Evolutionary conservation across 345 rosid genomes (phyloP).

Genomic region (Murraya koenigii): DNA sequence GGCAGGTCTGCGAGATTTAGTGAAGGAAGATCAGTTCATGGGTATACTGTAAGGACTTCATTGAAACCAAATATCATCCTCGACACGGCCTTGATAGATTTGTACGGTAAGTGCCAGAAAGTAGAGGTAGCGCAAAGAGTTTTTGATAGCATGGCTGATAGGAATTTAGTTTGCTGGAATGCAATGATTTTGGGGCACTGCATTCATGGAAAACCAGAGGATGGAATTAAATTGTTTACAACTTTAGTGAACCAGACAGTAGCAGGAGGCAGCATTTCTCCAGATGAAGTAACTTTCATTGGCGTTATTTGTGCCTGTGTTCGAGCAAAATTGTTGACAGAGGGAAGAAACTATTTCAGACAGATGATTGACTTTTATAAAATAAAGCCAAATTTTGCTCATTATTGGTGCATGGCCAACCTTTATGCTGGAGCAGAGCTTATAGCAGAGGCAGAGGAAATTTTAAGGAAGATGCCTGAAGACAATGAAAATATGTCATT

Average conservation of each 20-base stretch:
- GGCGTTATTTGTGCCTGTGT: conserved; percentile 69
- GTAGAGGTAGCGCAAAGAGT: conserved; percentile 49
- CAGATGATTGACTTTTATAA: conserved; percentile 45
- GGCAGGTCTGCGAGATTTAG: conserved; percentile 59
- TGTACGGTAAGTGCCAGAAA: conserved; percentile 62
- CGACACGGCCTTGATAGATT: conserved; percentile 52
- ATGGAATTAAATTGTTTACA: conserved; percentile 49
- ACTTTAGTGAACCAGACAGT: conserved; percentile 28
- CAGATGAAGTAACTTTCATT: conserved; percentile 56
- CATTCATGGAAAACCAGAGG: conserved; percentile 63
- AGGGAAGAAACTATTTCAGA: conserved; percentile 43
- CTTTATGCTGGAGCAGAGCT: conserved; percentile 43
- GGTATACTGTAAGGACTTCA: conserved; percentile 34
- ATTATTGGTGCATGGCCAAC: conserved; percentile 81
- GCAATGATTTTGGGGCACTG: conserved; percentile 79
- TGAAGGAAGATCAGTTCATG: conserved; percentile 78
- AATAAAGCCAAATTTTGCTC: conserved; percentile 70
- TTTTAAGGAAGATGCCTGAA: conserved; percentile 39
- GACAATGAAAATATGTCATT: conserved; percentile 32
- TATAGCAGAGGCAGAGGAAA: conserved; percentile 46
- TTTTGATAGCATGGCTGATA: conserved; percentile 38
- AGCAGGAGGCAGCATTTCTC: conserved; percentile 21
- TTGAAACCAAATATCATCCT: conserved; percentile 29
- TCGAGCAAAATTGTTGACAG: conserved; percentile 42
- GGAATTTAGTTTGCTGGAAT: conserved; percentile 64